phyloP scores from a whole-genome alignment of 1,284 basidiomycete genomes.

The Porphyrellus sp. region DNA sequence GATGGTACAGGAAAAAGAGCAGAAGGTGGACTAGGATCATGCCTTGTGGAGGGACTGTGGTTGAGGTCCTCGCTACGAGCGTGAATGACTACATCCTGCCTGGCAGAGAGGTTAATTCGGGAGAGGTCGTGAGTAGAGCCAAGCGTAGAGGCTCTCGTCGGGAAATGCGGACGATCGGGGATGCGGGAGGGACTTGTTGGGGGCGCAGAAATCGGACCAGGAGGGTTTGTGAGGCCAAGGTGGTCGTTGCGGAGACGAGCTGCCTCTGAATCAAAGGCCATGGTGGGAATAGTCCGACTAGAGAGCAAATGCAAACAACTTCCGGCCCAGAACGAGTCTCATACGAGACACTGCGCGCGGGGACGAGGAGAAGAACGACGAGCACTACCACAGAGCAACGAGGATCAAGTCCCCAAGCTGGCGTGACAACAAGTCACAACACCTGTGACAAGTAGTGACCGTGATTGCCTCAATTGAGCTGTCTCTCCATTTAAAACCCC shows the following conservation, averaged over 20 bases:
- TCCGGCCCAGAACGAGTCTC: conserved; percentile 9
- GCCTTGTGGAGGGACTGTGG: conserved; percentile 40
- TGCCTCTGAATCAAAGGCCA: conserved; percentile 34
- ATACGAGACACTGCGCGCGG: conserved; percentile 10
- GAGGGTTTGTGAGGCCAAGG: conserved; percentile 4
- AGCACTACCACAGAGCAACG: conserved; percentile 10
- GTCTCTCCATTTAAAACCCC: conserved; percentile 9
- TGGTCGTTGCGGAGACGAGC: conserved; percentile 31
- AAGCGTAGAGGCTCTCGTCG: conserved; percentile 60
- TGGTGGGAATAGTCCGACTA: conserved; percentile 7
- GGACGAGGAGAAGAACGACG: conserved; percentile 3
- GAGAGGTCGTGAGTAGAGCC: conserved; percentile 51
- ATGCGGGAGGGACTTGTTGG: conserved; percentile 37
- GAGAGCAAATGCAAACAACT: conserved; percentile 6
- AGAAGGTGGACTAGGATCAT: conserved; percentile 21
- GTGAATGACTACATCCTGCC: conserved; percentile 37
- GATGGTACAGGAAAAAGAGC: conserved; percentile 44
- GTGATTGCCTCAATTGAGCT: conserved; percentile 9
- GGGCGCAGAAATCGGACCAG: conserved; percentile 35
- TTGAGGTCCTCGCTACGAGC: conserved; percentile 71
- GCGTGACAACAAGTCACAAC: conserved; percentile 22
- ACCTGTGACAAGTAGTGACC: conserved; percentile 15
- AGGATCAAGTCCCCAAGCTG: conserved; percentile 20
- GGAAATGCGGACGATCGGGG: conserved; percentile 50
- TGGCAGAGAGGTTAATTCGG: conserved; percentile 45